phyloP scores from a whole-genome alignment of 352 stramenopile species.

The Globisporangium emineosum region DNA sequence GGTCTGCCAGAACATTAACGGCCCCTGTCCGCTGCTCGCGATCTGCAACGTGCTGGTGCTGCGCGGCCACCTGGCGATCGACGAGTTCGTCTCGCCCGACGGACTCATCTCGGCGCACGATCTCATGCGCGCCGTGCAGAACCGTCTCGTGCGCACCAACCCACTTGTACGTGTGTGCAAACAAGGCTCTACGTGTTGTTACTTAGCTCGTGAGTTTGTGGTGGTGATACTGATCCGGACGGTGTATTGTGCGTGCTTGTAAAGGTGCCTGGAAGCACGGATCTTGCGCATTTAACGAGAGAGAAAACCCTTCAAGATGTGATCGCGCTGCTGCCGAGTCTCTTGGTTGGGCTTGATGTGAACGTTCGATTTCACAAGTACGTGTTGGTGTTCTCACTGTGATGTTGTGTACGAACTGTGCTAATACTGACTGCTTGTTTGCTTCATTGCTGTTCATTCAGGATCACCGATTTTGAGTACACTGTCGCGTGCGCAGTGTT shows the following conservation, averaged over 20 bases:
- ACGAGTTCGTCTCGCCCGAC: constrained; percentile 41
- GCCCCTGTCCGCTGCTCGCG: constrained; percentile 96
- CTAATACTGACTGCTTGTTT: constrained; percentile 6
- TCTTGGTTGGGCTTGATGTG: constrained; percentile 97
- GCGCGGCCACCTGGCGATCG: constrained; percentile 83
- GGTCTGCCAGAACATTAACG: constrained; percentile 98
- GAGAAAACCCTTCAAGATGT: constrained; percentile 90
- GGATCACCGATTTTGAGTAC: constrained; percentile 94
- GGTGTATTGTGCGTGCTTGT: neutral
- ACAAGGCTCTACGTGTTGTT: neutral
- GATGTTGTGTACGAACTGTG: neutral
- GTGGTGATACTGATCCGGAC: neutral
- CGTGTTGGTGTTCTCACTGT: constrained; percentile 10
- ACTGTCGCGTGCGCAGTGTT: constrained; percentile 94
- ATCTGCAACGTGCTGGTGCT: constrained; percentile 96
- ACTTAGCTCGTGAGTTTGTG: neutral
- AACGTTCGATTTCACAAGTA: constrained; percentile 96
- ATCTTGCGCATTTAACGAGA: constrained; percentile 65
- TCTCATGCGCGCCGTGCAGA: constrained; percentile 89
- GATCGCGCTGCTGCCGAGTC: constrained; percentile 87
- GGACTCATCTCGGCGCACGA: constrained; percentile 87
- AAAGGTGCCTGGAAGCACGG: constrained; percentile 41
- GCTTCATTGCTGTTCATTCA: constrained; percentile 17
- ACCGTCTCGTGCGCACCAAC: constrained; percentile 85
- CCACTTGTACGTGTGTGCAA: constrained; percentile 39